Percentiles rank a stretch among this genome's conserved stretches.
phyloP scores from a whole-genome alignment of 139 green algal genomes.

The Closterium sp. region DNA sequence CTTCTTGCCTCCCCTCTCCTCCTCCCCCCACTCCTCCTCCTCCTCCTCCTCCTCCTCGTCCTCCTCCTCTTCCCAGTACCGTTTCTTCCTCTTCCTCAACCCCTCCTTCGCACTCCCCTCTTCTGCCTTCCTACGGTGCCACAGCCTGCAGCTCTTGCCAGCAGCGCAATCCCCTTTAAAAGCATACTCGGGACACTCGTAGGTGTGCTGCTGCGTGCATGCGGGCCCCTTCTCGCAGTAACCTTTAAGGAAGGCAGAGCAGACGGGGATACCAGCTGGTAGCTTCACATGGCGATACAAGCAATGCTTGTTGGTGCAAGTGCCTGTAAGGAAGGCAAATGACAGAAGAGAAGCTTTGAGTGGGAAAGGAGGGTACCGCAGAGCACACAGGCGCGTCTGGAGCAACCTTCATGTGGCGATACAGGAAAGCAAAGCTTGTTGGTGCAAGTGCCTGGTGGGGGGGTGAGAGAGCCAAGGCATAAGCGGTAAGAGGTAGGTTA shows the following conservation, averaged over 20 bases:
- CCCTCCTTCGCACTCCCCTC: neutral
- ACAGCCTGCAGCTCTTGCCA: neutral
- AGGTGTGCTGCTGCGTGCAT: neutral
- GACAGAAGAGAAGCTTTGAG: no score
- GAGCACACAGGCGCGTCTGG: no score
- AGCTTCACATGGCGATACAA: neutral
- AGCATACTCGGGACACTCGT: neutral
- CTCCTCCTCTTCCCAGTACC: neutral
- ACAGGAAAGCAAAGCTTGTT: no score
- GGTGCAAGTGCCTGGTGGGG: no score
- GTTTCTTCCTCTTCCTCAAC: neutral
- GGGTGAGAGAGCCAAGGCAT: no score
- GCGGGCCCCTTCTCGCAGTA: neutral
- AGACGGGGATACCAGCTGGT: neutral
- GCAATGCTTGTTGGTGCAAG: neutral
- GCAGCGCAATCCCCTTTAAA: neutral
- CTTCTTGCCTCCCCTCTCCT: neutral
- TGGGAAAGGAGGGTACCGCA: no score
- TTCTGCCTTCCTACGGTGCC: neutral
- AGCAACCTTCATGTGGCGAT: no score
- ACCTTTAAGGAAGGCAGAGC: neutral
- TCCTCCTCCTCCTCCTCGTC: neutral
- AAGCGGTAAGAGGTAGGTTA: no score
- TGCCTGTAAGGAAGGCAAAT: no score
- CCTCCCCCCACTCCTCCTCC: neutral